Base-by-base conservation (phyloP, 768 basidiomycete species). In the Aureoboletus auriporus region DNA sequence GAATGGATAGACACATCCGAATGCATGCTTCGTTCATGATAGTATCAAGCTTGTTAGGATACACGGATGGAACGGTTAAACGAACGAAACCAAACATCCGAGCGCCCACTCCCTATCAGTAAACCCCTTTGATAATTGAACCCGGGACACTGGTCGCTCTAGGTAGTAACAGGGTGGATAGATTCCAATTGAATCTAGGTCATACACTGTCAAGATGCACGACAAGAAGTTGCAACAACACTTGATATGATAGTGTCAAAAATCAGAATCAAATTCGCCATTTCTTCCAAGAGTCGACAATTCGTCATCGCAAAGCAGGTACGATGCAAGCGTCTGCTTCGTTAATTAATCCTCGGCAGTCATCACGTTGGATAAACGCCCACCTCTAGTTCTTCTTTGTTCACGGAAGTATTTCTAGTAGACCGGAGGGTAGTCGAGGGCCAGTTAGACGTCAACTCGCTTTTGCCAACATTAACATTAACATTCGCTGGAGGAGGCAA, bases 221-320 rank as follows among this genome's bases (percentile, higher is more conserved):
- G 20, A 23, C 20, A 23, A 23, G 20, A 23, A 23, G 20, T 2
- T 23, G 20, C 20, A 23, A 23, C 2, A 23, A 23, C 20, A 4
- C 20, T 23, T 23, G 20, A 23, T 23, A 23, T 4, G 20, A 23
- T 23, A 23, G 20, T 30, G 20, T 54, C 54, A 65, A 51, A 52
- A 58, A 20, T 66, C 64, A 13, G 60, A 66, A 36, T 69, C 55
- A 49, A 67, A 68, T 10, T 46, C 39, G 17, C 64, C 64, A 5
- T 53, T 50, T 20, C 60, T 59, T 47, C 60, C 67, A 28, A 75
- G 44, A 16, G 64, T 1, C 2, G 49, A 61, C 4, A 72, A 53
- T 43, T 74, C 72, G 23, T 64, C 58, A 13, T 69, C 63, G 38
- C 60, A 62, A 8, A 75, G 54, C 2, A 75, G 47, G 47, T 73